Evolutionary conservation across 2,329 filamentous ascomycete genomes (phyloP).

Genomic region (Exophiala viscosa): DNA sequence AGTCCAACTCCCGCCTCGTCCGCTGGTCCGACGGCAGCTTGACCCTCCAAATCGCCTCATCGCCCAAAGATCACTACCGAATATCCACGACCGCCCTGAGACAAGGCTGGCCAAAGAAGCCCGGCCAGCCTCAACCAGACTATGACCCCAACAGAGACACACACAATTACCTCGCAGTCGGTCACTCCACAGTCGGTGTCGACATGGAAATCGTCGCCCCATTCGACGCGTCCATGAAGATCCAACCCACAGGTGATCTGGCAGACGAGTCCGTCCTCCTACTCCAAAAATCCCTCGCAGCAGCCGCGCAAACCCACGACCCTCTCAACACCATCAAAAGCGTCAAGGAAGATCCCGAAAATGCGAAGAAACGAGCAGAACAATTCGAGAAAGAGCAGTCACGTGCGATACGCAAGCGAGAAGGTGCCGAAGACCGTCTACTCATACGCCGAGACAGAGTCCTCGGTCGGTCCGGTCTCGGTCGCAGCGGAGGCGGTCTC

Average conservation of each 20-base stretch:
- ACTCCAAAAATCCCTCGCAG: constrained; percentile 58
- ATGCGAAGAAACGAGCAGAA: constrained; percentile 58
- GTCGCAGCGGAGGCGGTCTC: constrained; percentile 48
- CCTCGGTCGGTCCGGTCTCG: constrained; percentile 48
- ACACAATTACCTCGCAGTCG: constrained; percentile 61
- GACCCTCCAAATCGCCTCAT: constrained; percentile 62
- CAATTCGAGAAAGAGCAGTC: constrained; percentile 56
- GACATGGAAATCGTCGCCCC: constrained; percentile 61
- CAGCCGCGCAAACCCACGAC: constrained; percentile 54
- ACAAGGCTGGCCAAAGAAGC: constrained; percentile 45
- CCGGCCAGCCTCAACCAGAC: constrained; percentile 28
- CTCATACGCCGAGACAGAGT: constrained; percentile 47
- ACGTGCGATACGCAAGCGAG: constrained; percentile 51
- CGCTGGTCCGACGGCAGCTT: constrained; percentile 66
- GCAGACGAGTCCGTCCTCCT: constrained; percentile 60
- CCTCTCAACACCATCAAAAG: constrained; percentile 23
- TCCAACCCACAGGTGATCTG: constrained; percentile 54
- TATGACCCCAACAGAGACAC: constrained; percentile 57
- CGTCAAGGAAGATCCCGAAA: constrained; percentile 60
- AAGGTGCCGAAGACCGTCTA: constrained; percentile 55
- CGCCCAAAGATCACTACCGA: constrained; percentile 58
- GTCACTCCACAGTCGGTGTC: constrained; percentile 52
- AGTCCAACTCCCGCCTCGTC: constrained; percentile 64
- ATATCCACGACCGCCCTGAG: constrained; percentile 54
- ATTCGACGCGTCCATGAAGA: constrained; percentile 56